These are phyloP conservation scores for Acarospora socialis DNA, from an alignment of 2,329 filamentous ascomycete genomes.

Conservation along the genomic window DNA sequence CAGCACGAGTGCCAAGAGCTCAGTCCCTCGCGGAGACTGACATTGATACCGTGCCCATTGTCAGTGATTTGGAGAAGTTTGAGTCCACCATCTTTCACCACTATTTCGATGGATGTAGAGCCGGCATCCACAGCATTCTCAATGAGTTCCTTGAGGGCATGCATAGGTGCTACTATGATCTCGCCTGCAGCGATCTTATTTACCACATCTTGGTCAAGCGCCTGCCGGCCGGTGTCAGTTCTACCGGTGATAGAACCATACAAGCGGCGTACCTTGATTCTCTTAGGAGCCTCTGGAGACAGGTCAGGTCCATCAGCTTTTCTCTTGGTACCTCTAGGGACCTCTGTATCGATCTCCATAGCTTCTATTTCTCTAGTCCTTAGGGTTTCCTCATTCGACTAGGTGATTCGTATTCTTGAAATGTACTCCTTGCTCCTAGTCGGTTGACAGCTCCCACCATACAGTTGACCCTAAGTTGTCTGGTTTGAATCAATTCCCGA, in stretches of 20 bases:
- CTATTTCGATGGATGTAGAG: constrained; percentile 74
- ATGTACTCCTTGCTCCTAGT: too few relatives aligned
- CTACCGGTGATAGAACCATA: background rate
- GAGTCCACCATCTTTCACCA: constrained; percentile 88
- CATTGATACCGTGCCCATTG: constrained; percentile 90
- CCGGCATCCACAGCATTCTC: constrained; percentile 98
- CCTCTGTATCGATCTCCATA: constrained; percentile 30
- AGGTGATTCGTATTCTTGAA: too few relatives aligned
- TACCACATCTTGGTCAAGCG: constrained; percentile 80
- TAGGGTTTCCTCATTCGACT: too few relatives aligned
- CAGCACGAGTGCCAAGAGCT: constrained; percentile 4
- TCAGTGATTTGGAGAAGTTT: constrained; percentile 95
- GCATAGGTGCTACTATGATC: constrained; percentile 93
- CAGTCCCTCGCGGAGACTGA: constrained; percentile 28
- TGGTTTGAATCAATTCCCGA: too few relatives aligned
- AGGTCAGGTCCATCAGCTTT: constrained; percentile 32
- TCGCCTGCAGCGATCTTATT: constrained; percentile 98
- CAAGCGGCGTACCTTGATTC: constrained; percentile 33
- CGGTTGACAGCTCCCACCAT: too few relatives aligned
- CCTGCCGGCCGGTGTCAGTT: constrained; percentile 35
- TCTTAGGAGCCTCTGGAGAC: constrained; percentile 30
- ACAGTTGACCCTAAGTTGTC: too few relatives aligned
- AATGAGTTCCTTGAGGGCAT: constrained; percentile 90
- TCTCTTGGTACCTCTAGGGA: constrained; percentile 33
- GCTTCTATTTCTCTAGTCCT: too few relatives aligned